Evolutionary conservation across 495 filamentous ascomycete genomes (phyloP).

Genomic region (Aspergillus kassunensis): DNA sequence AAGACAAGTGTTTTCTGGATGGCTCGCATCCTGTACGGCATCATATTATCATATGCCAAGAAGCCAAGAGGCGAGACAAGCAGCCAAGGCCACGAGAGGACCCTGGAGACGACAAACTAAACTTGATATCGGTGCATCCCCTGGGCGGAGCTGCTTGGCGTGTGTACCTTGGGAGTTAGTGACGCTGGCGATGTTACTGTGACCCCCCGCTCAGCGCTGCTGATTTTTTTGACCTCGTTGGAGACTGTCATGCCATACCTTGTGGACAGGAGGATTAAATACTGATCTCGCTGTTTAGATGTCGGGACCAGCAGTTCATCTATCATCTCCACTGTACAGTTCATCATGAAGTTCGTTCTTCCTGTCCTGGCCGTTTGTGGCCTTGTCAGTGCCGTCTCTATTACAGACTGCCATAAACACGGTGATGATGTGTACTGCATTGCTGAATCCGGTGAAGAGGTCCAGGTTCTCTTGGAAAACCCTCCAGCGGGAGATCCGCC

Average conservation of each 20-base stretch:
- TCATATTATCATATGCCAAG: slow-evolving; percentile 4
- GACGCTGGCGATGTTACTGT: slow-evolving; percentile 2
- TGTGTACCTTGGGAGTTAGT: slow-evolving; percentile 15
- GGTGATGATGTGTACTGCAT: slow-evolving; percentile 40
- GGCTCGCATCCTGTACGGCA: neutral
- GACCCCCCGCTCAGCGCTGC: no score
- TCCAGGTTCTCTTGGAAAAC: slow-evolving; percentile 33
- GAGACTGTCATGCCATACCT: no score
- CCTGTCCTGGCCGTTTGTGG: slow-evolving; percentile 3
- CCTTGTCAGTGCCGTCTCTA: slow-evolving; percentile 16
- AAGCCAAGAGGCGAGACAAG: no score
- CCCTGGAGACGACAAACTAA: slow-evolving; percentile 1
- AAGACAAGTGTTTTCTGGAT: neutral
- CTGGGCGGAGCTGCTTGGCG: slow-evolving; percentile 12
- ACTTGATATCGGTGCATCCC: neutral
- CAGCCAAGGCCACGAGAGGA: slow-evolving; percentile 10
- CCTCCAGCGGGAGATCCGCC: slow-evolving; percentile 43
- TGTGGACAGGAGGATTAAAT: slow-evolving; percentile 6
- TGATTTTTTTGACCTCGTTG: neutral
- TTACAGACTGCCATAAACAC: slow-evolving; percentile 41
- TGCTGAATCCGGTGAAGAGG: slow-evolving; percentile 33
- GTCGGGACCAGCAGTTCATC: neutral
- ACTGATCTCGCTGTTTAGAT: no score
- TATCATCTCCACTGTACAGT: neutral
- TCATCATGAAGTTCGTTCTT: slow-evolving; percentile 5